phyloP scores from a whole-genome alignment of 1,139 yeast species.

The Magnusiomyces tetraspermus region DNA sequence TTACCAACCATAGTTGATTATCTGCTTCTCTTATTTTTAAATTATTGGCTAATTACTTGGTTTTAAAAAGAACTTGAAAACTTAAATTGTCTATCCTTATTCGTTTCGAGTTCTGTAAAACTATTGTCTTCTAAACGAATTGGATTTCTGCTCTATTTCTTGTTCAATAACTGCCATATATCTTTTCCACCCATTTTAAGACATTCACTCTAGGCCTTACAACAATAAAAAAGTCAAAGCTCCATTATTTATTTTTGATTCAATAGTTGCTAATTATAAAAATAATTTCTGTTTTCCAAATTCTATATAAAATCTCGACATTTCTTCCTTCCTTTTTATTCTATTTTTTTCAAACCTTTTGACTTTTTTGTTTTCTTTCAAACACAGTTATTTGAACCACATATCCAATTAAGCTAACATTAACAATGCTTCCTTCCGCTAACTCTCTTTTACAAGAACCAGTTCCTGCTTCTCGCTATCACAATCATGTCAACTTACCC shows the following conservation, averaged over 20 bases:
- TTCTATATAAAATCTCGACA: too few relatives aligned
- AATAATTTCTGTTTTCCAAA: too few relatives aligned
- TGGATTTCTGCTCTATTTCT: not conserved
- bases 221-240: not conserved
- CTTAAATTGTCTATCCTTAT: too few relatives aligned
- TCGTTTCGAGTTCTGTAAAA: too few relatives aligned
- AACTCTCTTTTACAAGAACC: not conserved
- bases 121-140: too few relatives aligned
- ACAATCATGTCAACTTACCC: conserved; percentile 1
- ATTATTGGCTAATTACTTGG: too few relatives aligned
- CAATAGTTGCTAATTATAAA: too few relatives aligned
- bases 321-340: too few relatives aligned
- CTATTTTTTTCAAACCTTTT: not conserved
- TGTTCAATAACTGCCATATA: not conserved
- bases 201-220: not conserved
- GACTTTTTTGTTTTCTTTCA: not conserved
- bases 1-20: not conserved
- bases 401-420: not conserved
- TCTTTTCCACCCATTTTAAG: not conserved
- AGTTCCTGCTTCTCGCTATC: not conserved
- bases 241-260: too few relatives aligned
- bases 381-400: too few relatives aligned
- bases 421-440: not conserved
- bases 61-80: too few relatives aligned
- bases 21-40: too few relatives aligned